Evolutionary conservation across 2,329 filamentous ascomycete species (phyloP).

Genomic region (Fusarium haematococcum): DNA sequence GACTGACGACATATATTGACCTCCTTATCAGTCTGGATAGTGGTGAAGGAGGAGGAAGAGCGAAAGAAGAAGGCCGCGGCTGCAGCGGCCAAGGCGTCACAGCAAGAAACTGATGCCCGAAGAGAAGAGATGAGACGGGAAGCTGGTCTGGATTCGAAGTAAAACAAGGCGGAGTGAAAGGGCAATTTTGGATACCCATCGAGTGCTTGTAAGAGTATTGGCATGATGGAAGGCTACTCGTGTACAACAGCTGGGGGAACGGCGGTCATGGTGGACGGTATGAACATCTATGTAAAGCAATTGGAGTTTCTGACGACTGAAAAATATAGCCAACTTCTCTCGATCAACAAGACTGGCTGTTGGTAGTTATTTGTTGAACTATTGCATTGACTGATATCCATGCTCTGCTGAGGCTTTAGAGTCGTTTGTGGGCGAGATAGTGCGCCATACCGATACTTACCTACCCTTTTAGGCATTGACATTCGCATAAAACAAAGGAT

Average conservation of each 20-base stretch:
- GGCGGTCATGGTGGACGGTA: conserved; percentile 11
- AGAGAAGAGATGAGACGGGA: conserved; percentile 63
- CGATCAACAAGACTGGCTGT: background rate
- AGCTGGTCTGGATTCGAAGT: conserved; percentile 57
- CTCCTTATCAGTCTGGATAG: conserved; percentile 59
- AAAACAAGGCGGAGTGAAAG: background rate
- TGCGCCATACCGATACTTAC: background rate
- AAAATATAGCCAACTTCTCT: conserved; percentile 16
- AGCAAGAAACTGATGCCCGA: conserved; percentile 56
- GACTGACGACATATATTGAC: conserved; percentile 20
- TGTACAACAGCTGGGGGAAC: conserved; percentile 37
- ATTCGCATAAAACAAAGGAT: background rate
- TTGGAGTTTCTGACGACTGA: conserved; percentile 30
- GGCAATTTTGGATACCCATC: conserved; percentile 1
- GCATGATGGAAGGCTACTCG: conserved; percentile 10
- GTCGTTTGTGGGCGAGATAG: background rate
- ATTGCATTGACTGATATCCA: background rate
- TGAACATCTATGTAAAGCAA: conserved; percentile 1
- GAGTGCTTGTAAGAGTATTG: conserved; percentile 41
- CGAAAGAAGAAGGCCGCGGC: conserved; percentile 53
- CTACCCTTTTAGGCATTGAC: background rate
- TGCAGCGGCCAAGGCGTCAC: conserved; percentile 50
- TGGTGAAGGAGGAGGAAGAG: conserved; percentile 62
- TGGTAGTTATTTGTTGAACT: background rate
- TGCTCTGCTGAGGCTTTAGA: background rate